A percentile compares a stretch with the other conserved stretches of the same genome.
These are phyloP conservation scores for Coemansia aciculifera DNA, from an alignment of 192 early-diverging fungal species.

Conservation along the genomic window DNA sequence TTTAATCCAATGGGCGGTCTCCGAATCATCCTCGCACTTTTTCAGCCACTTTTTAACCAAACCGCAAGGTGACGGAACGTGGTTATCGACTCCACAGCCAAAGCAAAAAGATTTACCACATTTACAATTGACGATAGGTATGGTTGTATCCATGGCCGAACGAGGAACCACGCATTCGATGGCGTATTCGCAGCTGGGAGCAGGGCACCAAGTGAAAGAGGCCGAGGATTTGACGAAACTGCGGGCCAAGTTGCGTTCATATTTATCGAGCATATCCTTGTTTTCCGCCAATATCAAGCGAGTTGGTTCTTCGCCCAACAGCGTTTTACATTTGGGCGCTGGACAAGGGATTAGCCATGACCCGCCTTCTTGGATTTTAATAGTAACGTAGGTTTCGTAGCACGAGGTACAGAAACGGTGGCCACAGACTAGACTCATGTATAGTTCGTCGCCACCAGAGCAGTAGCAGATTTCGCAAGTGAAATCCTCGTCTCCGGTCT, in stretches of 20 bases:
- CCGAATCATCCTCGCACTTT: constrained; percentile 97
- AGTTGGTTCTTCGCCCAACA: constrained; percentile 82
- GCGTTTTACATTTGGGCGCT: constrained; percentile 69
- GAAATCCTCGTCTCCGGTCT: constrained; percentile 55
- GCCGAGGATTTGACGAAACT: constrained; percentile 90
- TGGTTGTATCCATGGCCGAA: constrained; percentile 69
- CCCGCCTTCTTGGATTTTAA: constrained; percentile 88
- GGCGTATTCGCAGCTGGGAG: constrained; percentile 92
- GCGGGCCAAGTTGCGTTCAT: constrained; percentile 64
- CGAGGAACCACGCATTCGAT: constrained; percentile 83
- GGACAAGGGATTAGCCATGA: constrained; percentile 85
- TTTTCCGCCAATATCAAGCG: constrained; percentile 62
- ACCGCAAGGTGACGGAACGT: constrained; percentile 83
- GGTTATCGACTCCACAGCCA: constrained; percentile 80
- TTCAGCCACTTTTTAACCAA: constrained; percentile 86
- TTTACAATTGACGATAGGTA: constrained; percentile 85
- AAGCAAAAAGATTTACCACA: constrained; percentile 89
- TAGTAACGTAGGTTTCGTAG: constrained; percentile 78
- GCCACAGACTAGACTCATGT: constrained; percentile 73
- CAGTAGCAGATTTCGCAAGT: constrained; percentile 91
- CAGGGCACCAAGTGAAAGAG: constrained; percentile 90
- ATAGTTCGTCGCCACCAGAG: constrained; percentile 33
- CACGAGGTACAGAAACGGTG: constrained; percentile 90
- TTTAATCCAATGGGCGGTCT: constrained; percentile 97
- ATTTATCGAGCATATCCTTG: constrained; percentile 59